Percentiles rank a stretch among this genome's conserved stretches.
Evolutionary conservation across 2,329 filamentous ascomycete genomes (phyloP).

Genomic region (Pseudopithomyces maydicus): DNA sequence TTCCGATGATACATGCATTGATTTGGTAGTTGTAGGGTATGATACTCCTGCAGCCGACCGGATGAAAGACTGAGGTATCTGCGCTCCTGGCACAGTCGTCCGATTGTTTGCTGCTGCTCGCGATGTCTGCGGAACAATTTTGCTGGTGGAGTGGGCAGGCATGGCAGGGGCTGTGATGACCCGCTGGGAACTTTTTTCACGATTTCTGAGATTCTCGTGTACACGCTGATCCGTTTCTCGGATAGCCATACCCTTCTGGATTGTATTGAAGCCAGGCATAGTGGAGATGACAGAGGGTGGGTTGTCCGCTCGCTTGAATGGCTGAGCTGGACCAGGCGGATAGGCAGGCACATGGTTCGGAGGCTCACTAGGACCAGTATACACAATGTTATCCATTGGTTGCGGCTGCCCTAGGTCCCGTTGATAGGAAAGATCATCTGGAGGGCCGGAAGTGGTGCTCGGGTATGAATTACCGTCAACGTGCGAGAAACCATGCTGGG

Average conservation of each 20-base stretch:
- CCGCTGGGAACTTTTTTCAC: conserved; percentile 3
- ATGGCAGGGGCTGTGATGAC: not conserved
- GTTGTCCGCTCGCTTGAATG: conserved; percentile 8
- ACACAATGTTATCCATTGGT: conserved; percentile 11
- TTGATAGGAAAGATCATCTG: conserved; percentile 21
- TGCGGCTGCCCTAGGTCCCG: conserved; percentile 14
- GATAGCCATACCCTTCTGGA: conserved; percentile 19
- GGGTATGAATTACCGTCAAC: conserved; percentile 44
- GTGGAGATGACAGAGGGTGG: too few relatives aligned
- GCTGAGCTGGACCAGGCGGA: conserved; percentile 5
- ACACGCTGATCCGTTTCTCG: conserved; percentile 23
- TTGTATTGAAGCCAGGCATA: conserved; percentile 9
- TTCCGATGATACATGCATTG: conserved; percentile 4
- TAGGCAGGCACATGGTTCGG: conserved; percentile 17
- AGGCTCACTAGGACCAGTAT: conserved; percentile 5
- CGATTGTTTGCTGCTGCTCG: not conserved
- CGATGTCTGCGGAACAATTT: conserved; percentile 7
- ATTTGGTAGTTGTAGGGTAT: not conserved
- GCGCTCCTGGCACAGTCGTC: not conserved
- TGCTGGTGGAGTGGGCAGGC: conserved; percentile 16
- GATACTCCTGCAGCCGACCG: not conserved
- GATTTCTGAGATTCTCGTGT: conserved; percentile 9
- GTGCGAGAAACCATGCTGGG: not conserved
- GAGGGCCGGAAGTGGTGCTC: conserved; percentile 40
- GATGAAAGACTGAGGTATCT: conserved; percentile 6